A percentile compares a stretch with the other conserved stretches of the same genome.
phyloP scores from a whole-genome alignment of 257 asterid genomes.

The Osmanthus fragrans region DNA sequence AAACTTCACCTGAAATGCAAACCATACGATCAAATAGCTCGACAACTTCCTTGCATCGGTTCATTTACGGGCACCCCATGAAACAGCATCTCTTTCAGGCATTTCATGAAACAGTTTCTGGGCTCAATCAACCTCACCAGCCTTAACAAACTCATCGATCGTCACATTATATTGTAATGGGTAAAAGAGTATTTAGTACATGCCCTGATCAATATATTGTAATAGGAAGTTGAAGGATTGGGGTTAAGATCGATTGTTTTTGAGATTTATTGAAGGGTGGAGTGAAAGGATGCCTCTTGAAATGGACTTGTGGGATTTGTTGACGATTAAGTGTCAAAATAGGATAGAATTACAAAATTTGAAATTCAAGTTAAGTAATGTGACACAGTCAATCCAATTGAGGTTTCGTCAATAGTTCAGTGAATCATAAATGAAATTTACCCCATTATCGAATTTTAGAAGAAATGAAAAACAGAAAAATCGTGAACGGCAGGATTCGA shows the following conservation, averaged over 20 bases:
- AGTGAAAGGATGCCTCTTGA: slow-evolving; percentile 53
- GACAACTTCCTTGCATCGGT: slow-evolving; percentile 51
- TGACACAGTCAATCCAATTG: too few relatives aligned
- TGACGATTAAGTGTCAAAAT: background rate
- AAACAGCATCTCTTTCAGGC: slow-evolving; percentile 60
- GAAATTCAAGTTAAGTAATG: too few relatives aligned
- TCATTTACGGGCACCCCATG: slow-evolving; percentile 63
- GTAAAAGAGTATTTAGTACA: background rate
- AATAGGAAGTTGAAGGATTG: slow-evolving; percentile 57
- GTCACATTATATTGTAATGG: slow-evolving; percentile 59
- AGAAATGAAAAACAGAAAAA: background rate
- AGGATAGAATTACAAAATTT: too few relatives aligned
- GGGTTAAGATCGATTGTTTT: slow-evolving; percentile 53
- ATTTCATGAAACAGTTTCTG: slow-evolving; percentile 63
- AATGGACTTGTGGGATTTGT: slow-evolving; percentile 58
- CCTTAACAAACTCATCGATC: slow-evolving; percentile 71
- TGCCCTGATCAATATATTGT: slow-evolving; percentile 24
- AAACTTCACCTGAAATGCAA: slow-evolving; percentile 26
- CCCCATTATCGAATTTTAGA: background rate
- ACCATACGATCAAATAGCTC: slow-evolving; percentile 59
- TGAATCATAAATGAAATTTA: too few relatives aligned
- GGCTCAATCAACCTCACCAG: slow-evolving; percentile 54
- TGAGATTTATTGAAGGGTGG: slow-evolving; percentile 53
- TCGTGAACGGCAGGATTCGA: slow-evolving; percentile 86
- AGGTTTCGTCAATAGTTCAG: too few relatives aligned